phyloP scores from a whole-genome alignment of 73 alveolate genomes.

The Tetrahymena malaccensis region DNA sequence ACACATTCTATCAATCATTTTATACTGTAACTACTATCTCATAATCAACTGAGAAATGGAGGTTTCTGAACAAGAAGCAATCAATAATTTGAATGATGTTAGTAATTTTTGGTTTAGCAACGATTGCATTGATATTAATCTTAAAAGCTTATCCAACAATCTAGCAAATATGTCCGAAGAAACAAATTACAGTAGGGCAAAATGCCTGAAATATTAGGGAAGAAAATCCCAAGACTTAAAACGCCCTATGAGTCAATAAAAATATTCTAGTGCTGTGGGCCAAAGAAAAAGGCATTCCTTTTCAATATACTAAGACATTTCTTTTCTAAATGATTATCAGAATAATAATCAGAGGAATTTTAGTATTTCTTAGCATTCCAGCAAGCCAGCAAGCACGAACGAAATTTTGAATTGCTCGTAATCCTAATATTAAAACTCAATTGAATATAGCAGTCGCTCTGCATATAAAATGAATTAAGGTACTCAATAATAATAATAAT shows the following conservation, averaged over 20 bases:
- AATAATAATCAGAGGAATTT: neutral
- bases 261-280: neutral
- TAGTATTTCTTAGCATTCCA: neutral
- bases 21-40: neutral
- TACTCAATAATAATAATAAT: neutral
- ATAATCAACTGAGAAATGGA: neutral
- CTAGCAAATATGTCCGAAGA: neutral
- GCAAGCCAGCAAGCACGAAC: neutral
- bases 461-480: neutral
- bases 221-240: neutral
- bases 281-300: neutral
- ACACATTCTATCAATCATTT: neutral
- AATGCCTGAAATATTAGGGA: neutral
- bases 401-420: neutral
- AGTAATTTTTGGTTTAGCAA: neutral
- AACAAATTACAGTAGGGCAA: neutral
- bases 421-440: neutral
- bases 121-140: neutral
- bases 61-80: neutral
- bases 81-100: neutral
- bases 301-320: neutral
- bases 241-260: neutral
- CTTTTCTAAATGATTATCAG: neutral
- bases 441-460: neutral
- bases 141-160: neutral